phyloP scores from a whole-genome alignment of 2,329 filamentous ascomycete genomes.

The Aspergillus amoenus region DNA sequence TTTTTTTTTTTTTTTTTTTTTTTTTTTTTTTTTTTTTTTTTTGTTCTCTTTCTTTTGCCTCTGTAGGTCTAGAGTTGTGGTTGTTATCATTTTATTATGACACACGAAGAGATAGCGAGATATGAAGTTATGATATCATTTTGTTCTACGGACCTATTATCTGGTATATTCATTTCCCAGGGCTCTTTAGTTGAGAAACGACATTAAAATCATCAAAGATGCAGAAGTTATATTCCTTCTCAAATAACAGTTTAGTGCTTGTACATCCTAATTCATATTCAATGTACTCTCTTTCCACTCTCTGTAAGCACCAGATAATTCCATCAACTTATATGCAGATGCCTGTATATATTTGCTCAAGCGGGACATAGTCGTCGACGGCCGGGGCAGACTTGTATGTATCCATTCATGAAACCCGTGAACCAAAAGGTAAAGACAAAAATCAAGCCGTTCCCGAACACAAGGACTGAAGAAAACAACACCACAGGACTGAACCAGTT shows the following conservation, averaged over 20 bases:
- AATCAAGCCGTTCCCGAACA: background rate
- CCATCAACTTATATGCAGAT: conserved; percentile 1
- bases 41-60: no score
- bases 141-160: background rate
- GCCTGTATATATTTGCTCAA: conserved; percentile 1
- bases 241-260: background rate
- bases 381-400: background rate
- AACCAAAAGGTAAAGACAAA: background rate
- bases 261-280: background rate
- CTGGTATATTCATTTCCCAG: background rate
- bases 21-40: no score
- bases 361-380: background rate
- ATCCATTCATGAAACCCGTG: background rate
- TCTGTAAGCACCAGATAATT: background rate
- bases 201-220: background rate
- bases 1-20: no score
- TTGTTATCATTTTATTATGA: background rate
- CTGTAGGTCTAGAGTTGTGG: background rate
- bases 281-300: background rate
- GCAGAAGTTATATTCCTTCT: background rate
- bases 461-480: background rate
- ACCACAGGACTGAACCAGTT: conserved; percentile 13
- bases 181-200: background rate
- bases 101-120: background rate
- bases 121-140: conserved; percentile 6